Percentiles rank a stretch among this genome's conserved stretches.
Evolutionary conservation across 2,329 filamentous ascomycete species (phyloP).

Genomic region (Davidsoniella eucalypti): DNA sequence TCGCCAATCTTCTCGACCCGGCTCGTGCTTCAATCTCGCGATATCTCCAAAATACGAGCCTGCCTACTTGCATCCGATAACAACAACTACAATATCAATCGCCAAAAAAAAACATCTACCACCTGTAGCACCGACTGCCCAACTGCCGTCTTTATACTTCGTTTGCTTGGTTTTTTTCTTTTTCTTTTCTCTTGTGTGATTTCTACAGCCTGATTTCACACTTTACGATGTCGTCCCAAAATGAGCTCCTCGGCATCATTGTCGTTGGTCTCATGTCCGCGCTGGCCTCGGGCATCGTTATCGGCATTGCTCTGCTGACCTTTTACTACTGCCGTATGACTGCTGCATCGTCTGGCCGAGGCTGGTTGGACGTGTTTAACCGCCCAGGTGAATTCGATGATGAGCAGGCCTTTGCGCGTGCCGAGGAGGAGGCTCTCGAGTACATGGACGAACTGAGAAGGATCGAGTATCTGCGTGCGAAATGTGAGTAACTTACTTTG

Average conservation of each 20-base stretch:
- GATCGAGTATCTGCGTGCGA: conserved; percentile 82
- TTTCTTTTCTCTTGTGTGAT: not conserved
- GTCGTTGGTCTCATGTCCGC: conserved; percentile 78
- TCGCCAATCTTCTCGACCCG: not conserved
- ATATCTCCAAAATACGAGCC: not conserved
- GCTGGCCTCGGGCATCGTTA: conserved; percentile 66
- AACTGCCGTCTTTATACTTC: not conserved
- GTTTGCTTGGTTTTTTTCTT: not conserved
- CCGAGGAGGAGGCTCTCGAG: conserved; percentile 90
- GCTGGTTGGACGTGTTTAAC: conserved; percentile 65
- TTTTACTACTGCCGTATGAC: conserved; percentile 51
- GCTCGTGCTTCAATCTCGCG: too few species aligned
- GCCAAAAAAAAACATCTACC: too few species aligned
- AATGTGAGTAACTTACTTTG: conserved; percentile 42
- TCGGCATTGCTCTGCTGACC: conserved; percentile 38
- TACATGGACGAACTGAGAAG: conserved; percentile 86
- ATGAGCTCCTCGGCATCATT: conserved; percentile 22
- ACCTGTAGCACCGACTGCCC: not conserved
- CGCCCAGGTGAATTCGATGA: conserved; percentile 94
- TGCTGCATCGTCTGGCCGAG: conserved; percentile 7
- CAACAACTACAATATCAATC: not conserved
- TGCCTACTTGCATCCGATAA: not conserved
- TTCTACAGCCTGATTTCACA: not conserved
- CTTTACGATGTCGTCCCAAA: not conserved
- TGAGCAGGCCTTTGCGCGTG: conserved; percentile 82